phyloP scores from a whole-genome alignment of 805 yeast species.

The Ogataea trehaloabstinens region DNA sequence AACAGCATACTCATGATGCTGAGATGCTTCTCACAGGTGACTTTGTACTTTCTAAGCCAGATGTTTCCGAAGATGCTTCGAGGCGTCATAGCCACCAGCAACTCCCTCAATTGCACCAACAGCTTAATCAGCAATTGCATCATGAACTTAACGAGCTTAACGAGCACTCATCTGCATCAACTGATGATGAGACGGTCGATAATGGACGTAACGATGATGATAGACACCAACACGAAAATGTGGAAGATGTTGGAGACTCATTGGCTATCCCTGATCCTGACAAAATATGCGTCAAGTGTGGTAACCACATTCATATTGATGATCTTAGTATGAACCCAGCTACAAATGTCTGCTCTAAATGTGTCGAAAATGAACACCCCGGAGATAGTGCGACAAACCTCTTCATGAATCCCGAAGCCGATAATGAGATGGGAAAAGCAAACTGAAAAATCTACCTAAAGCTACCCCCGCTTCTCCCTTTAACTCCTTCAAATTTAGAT shows the following conservation, averaged over 20 bases:
- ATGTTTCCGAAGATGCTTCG: background rate
- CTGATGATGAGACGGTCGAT: constrained; percentile 12
- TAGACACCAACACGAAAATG: constrained; percentile 8
- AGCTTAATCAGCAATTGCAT: constrained; percentile 28
- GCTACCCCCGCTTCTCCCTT: background rate
- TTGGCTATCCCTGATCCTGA: constrained; percentile 27
- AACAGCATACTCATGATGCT: constrained; percentile 12
- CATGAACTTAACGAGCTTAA: constrained; percentile 15
- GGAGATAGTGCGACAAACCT: constrained; percentile 19
- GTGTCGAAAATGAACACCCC: constrained; percentile 17
- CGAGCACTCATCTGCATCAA: constrained; percentile 9
- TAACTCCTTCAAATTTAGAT: too few relatives aligned
- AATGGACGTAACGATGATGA: background rate
- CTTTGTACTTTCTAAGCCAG: constrained; percentile 7
- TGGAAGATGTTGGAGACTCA: constrained; percentile 22
- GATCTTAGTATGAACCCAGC: constrained; percentile 28
- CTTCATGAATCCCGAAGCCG: constrained; percentile 26
- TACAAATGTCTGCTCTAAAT: constrained; percentile 27
- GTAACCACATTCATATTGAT: constrained; percentile 26
- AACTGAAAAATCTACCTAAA: background rate
- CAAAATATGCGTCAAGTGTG: constrained; percentile 28
- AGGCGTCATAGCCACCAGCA: constrained; percentile 5
- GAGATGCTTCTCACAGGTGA: constrained; percentile 14
- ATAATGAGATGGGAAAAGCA: constrained; percentile 14
- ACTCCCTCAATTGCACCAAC: constrained; percentile 30